Evolutionary conservation across 106 monocot genomes (phyloP).

Genomic region (Triglochin maritima): DNA sequence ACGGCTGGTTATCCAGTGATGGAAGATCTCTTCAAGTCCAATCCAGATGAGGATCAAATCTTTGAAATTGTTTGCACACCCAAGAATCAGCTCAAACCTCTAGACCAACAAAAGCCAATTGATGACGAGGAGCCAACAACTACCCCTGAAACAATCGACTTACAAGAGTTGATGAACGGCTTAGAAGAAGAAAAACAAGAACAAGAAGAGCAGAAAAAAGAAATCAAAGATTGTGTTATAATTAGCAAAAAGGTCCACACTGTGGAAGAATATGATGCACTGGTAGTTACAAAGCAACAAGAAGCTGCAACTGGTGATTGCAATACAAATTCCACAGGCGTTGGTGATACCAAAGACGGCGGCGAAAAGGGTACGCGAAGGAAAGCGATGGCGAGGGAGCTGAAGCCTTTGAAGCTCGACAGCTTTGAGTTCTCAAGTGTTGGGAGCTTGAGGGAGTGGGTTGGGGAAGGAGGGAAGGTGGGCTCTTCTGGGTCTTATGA

Average conservation of each 20-base stretch:
- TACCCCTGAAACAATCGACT: slow-evolving; percentile 42
- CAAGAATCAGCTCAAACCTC: slow-evolving; percentile 16
- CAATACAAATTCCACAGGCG: neutral
- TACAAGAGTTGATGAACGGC: slow-evolving; percentile 45
- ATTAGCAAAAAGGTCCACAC: slow-evolving; percentile 8
- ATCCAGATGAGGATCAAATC: slow-evolving; percentile 34
- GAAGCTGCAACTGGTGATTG: neutral
- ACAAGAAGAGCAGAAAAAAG: slow-evolving; percentile 9
- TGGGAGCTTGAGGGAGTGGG: slow-evolving; percentile 60
- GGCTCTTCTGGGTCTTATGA: slow-evolving; percentile 62
- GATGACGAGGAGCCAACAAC: neutral
- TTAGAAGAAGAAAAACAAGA: slow-evolving; percentile 22
- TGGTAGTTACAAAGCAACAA: slow-evolving; percentile 10
- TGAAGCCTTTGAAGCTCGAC: slow-evolving; percentile 26
- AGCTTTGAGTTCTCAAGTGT: slow-evolving; percentile 44
- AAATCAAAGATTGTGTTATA: neutral
- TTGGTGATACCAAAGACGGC: neutral
- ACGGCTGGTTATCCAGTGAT: slow-evolving; percentile 9
- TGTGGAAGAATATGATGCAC: slow-evolving; percentile 36
- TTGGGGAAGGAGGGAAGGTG: slow-evolving; percentile 45
- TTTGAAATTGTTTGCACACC: slow-evolving; percentile 34
- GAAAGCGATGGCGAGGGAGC: slow-evolving; percentile 37
- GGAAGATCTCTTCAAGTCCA: slow-evolving; percentile 28
- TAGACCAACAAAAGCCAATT: neutral
- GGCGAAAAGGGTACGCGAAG: slow-evolving; percentile 17